phyloP scores from a whole-genome alignment of 2,329 filamentous ascomycete species.

The Ilyonectria robusta region DNA sequence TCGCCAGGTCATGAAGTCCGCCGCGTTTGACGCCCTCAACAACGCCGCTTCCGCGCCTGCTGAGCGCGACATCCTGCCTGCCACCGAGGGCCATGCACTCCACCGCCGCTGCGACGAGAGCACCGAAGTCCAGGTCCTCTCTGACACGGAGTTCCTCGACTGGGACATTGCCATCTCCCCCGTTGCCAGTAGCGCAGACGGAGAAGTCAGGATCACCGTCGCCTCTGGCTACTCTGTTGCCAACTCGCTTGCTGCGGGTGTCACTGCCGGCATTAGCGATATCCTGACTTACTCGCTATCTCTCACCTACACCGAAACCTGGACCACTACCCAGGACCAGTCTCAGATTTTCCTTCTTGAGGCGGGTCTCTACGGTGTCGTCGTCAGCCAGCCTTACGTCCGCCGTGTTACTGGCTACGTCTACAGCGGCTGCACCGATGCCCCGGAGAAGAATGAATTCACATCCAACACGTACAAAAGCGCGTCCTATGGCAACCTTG shows the following conservation, averaged over 20 bases:
- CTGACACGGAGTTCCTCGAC: slow-evolving; percentile 40
- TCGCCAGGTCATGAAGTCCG: too few species aligned
- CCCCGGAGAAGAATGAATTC: slow-evolving; percentile 27
- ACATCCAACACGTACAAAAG: slow-evolving; percentile 36
- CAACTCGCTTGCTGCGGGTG: slow-evolving; percentile 30
- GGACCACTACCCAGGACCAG: slow-evolving; percentile 36
- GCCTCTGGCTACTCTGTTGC: slow-evolving; percentile 28
- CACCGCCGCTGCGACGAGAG: slow-evolving; percentile 37
- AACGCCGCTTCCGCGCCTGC: not conserved
- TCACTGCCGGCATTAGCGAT: slow-evolving; percentile 9
- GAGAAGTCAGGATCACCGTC: slow-evolving; percentile 29
- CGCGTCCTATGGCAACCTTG: slow-evolving; percentile 34
- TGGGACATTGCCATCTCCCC: slow-evolving; percentile 44
- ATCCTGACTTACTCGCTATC: slow-evolving; percentile 27
- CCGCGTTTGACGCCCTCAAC: not conserved
- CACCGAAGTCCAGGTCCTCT: slow-evolving; percentile 37
- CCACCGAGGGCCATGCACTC: slow-evolving; percentile 1
- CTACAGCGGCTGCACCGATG: slow-evolving; percentile 36
- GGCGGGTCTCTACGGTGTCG: slow-evolving; percentile 33
- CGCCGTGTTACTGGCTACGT: slow-evolving; percentile 36
- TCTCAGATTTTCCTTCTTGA: slow-evolving; percentile 34
- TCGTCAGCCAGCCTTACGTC: slow-evolving; percentile 45
- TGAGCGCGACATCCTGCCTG: not conserved
- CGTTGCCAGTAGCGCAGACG: slow-evolving; percentile 37
- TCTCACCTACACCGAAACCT: slow-evolving; percentile 32